Evolutionary conservation across 257 asterid species (phyloP).

Genomic region (Fraxinus excelsior): DNA sequence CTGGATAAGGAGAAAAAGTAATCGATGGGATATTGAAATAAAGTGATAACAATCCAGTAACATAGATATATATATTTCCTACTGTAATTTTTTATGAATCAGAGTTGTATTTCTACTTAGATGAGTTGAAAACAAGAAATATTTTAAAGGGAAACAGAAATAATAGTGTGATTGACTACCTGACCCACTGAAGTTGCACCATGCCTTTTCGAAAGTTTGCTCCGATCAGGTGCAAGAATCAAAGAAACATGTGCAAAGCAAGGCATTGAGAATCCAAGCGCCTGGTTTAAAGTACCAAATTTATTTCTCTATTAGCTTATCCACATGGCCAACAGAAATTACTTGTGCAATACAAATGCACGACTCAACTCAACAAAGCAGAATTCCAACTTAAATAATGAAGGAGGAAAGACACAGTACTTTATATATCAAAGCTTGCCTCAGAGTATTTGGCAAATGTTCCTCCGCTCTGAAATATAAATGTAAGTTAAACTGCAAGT

Average conservation of each 20-base stretch:
- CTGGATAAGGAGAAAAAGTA: slow-evolving; percentile 16
- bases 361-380: slow-evolving; percentile 15
- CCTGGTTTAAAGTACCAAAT: slow-evolving; percentile 44
- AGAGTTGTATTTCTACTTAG: slow-evolving; percentile 4
- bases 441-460: slow-evolving; percentile 94
- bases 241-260: slow-evolving; percentile 91
- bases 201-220: slow-evolving; percentile 96
- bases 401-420: slow-evolving; percentile 37
- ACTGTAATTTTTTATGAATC: background rate
- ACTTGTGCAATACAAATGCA: slow-evolving; percentile 14
- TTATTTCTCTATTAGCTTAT: slow-evolving; percentile 34
- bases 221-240: slow-evolving; percentile 93
- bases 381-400: slow-evolving; percentile 24
- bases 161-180: slow-evolving; percentile 43
- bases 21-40: slow-evolving; percentile 15
- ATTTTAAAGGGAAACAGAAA: slow-evolving; percentile 21
- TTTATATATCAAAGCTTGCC: slow-evolving; percentile 93
- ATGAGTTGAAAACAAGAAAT: slow-evolving; percentile 17
- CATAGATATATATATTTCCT: background rate
- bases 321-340: slow-evolving; percentile 24
- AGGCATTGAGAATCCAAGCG: slow-evolving; percentile 87
- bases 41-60: background rate
- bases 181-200: slow-evolving; percentile 99
- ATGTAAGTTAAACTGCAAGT: slow-evolving; percentile 25
- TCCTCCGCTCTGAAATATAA: slow-evolving; percentile 86